Evolutionary conservation across 129 eudicot genomes (phyloP).

Genomic region (carrot (Daucus carota)): DNA sequence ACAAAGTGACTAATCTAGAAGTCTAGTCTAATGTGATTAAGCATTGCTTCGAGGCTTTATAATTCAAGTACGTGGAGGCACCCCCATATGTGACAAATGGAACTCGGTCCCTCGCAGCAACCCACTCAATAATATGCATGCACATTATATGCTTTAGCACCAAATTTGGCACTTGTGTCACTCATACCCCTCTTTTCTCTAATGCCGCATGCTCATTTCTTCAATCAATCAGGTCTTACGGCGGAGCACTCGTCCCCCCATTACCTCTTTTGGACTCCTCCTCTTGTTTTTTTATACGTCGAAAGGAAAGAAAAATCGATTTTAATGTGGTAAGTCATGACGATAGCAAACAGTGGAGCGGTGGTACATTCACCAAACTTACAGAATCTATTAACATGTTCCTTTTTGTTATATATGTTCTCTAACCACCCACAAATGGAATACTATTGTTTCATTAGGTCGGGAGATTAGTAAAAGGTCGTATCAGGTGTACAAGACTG

Average conservation of each 20-base stretch:
- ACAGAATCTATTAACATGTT: background rate
- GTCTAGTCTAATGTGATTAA: background rate
- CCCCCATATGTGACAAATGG: constrained; percentile 11
- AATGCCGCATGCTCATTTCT: background rate
- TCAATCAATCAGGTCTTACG: constrained; percentile 13
- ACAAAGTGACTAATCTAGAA: background rate
- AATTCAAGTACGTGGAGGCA: constrained; percentile 13
- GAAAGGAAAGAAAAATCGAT: background rate
- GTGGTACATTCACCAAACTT: background rate
- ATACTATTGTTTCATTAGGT: no score
- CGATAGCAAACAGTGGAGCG: background rate
- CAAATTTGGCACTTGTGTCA: constrained; percentile 5
- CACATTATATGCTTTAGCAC: background rate
- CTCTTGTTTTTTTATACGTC: background rate
- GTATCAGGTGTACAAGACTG: background rate
- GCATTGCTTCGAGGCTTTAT: background rate
- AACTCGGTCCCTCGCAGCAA: background rate
- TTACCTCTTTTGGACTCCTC: background rate
- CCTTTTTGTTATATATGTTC: no score
- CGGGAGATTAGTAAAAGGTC: background rate
- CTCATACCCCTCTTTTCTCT: background rate
- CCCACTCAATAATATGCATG: background rate
- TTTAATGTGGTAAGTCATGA: background rate
- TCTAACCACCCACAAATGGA: background rate
- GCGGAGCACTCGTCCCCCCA: background rate